Evolutionary conservation across 2,329 filamentous ascomycete species (phyloP).

Genomic region (Aureobasidium vineae): DNA sequence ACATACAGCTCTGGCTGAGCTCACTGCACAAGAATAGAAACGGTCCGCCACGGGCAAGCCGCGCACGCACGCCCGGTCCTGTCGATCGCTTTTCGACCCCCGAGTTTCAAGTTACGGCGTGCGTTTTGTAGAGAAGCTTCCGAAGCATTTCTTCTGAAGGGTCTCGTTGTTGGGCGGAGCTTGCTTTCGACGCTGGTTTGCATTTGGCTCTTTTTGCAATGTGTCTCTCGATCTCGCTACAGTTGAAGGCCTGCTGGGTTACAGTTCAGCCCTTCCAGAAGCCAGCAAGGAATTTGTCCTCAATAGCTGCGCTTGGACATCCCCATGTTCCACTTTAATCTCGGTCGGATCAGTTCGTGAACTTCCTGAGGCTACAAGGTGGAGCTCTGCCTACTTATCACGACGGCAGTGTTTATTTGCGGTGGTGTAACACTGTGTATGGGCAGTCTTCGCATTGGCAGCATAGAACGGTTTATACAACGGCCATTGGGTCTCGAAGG

Average conservation of each 20-base stretch:
- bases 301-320: conserved; percentile 19
- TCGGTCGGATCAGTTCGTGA: conserved; percentile 24
- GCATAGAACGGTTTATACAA: background rate
- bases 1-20: conserved; percentile 9
- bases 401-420: conserved; percentile 21
- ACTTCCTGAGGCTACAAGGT: conserved; percentile 21
- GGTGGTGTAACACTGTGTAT: background rate
- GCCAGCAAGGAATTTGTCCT: conserved; percentile 9
- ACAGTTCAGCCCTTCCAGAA: conserved; percentile 23
- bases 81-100: conserved; percentile 12
- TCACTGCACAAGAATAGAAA: conserved; percentile 22
- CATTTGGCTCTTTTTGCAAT: background rate
- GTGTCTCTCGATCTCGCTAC: background rate
- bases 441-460: background rate
- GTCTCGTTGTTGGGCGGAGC: conserved; percentile 8
- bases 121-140: background rate
- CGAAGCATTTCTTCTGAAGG: background rate
- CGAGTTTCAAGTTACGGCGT: conserved; percentile 26
- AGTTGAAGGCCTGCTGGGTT: background rate
- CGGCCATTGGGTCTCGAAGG: conserved; percentile 7
- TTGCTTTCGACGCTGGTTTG: background rate
- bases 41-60: conserved; percentile 22
- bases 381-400: conserved; percentile 15
- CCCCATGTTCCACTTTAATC: conserved; percentile 26
- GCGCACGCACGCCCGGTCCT: conserved; percentile 18